A percentile compares a stretch with the other conserved stretches of the same genome.
These are phyloP conservation scores for Trametes cingulata DNA, from an alignment of 768 basidiomycete species.

Conservation along the genomic window DNA sequence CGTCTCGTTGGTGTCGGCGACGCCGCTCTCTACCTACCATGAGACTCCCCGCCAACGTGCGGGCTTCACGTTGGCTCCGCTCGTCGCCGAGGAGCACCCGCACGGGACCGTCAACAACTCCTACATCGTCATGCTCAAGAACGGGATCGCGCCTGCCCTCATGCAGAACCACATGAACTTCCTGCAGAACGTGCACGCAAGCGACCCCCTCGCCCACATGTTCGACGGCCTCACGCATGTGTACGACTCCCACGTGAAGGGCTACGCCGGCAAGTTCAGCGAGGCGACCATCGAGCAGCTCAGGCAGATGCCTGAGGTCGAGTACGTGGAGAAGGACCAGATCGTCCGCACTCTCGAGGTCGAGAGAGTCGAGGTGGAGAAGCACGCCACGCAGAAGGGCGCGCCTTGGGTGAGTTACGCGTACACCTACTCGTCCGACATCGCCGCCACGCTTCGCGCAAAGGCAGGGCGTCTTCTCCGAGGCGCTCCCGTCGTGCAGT, in stretches of 20 bases:
- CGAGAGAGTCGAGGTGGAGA: constrained; percentile 14
- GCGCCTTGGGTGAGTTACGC: constrained; percentile 82
- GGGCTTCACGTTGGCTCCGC: constrained; percentile 58
- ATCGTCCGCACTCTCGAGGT: constrained; percentile 73
- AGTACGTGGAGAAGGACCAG: constrained; percentile 92
- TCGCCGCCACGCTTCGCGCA: not conserved
- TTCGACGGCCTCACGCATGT: constrained; percentile 68
- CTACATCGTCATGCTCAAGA: constrained; percentile 92
- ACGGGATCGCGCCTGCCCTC: constrained; percentile 54
- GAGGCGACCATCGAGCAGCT: constrained; percentile 70
- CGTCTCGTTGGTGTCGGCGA: constrained; percentile 42
- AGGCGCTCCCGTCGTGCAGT: no score
- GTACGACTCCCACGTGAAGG: constrained; percentile 71
- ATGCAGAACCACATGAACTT: constrained; percentile 80
- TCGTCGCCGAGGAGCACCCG: constrained; percentile 57
- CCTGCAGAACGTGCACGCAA: constrained; percentile 61
- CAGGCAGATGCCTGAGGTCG: constrained; percentile 84
- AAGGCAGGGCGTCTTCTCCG: not conserved
- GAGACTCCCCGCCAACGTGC: constrained; percentile 38
- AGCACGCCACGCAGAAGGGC: constrained; percentile 48
- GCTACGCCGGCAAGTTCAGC: constrained; percentile 83
- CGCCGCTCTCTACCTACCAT: constrained; percentile 48
- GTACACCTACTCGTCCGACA: not conserved
- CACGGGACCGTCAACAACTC: constrained; percentile 82
- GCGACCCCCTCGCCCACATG: constrained; percentile 50